phyloP scores from a whole-genome alignment of 2,329 filamentous ascomycete genomes.

The Ceratocystis cacaofunesta region DNA sequence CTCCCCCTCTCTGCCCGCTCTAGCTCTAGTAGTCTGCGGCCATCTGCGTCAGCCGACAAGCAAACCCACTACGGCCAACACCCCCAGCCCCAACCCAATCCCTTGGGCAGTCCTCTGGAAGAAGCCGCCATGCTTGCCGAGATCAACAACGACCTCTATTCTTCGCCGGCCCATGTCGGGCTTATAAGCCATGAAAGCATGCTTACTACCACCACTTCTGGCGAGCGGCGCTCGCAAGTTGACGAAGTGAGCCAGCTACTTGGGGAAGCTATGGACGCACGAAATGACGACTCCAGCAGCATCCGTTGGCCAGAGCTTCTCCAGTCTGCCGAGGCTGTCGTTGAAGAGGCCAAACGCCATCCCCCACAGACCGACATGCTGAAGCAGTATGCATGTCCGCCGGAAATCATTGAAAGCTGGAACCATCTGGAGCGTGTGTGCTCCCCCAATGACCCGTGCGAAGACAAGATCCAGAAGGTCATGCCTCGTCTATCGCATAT shows the following conservation, averaged over 20 bases:
- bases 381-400: constrained; percentile 1
- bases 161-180: not conserved
- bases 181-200: not conserved
- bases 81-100: not conserved
- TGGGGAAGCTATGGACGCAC: not conserved
- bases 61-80: too few species aligned
- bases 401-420: not conserved
- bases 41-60: too few species aligned
- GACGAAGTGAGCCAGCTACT: not conserved
- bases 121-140: not conserved
- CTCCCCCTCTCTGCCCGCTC: too few species aligned
- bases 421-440: not conserved
- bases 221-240: not conserved
- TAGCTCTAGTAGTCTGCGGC: too few species aligned
- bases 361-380: not conserved
- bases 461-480: constrained; percentile 4
- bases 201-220: not conserved
- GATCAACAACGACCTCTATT: not conserved
- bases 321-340: not conserved
- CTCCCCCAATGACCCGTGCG: not conserved
- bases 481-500: constrained; percentile 2
- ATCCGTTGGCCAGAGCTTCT: not conserved
- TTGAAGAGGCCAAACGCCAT: not conserved
- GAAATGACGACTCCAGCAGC: not conserved
- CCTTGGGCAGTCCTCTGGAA: not conserved